Evolutionary conservation across 495 filamentous ascomycete species (phyloP), one percentile per base, ranked within the genome.

Genomic region (Tirmania nivea): DNA sequence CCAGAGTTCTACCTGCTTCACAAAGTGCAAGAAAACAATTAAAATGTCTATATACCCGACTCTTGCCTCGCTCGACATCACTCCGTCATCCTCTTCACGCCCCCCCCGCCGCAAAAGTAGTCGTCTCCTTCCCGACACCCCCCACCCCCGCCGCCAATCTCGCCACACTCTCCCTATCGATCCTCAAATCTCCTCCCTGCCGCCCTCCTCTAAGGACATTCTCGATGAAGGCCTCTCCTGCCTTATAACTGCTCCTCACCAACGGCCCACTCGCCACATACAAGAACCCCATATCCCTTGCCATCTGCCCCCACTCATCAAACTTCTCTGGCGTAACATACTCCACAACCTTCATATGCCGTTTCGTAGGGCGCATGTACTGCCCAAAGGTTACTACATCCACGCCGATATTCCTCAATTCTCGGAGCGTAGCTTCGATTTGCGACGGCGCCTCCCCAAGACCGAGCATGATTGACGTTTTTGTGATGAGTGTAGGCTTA

Each of bases 361-460:
- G 76, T 74, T 94, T 96, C 10, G 90, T 97, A 10, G 90, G 90
- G 4, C 87, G 83, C 90, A 97, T 97, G 71, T 97, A 97, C 72
- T 97, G 90, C 3, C 92, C 90, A 55, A 97, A 96, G 0, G 90
- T 97, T 37, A 97, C 86, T 11, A 97, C 85, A 56, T 97, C 90
- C 21, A 94, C 87, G 56, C 83, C 72, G 37, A 78, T 70, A 53
- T 77, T 78, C 20, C 90, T 77, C 31, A 95, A 72, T 63, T 93
- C 83, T 68, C 71, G 75, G 48, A 97, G 68, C 8, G 89, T 75
- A 56, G 83, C 75, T 77, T 78, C 81, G 8, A 97, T 68, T 68
- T 95, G 83, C n/a, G 83, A 75, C 59, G 95, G 86, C 5, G 79
- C 86, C 73, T 97, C 90, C 0, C 90, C 90, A 21, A 97, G 67